Percentiles rank a stretch among this genome's conserved stretches.
Evolutionary conservation across 371 early-diverging fungal genomes (phyloP).

Genomic region (Rhizopus stolonifer): DNA sequence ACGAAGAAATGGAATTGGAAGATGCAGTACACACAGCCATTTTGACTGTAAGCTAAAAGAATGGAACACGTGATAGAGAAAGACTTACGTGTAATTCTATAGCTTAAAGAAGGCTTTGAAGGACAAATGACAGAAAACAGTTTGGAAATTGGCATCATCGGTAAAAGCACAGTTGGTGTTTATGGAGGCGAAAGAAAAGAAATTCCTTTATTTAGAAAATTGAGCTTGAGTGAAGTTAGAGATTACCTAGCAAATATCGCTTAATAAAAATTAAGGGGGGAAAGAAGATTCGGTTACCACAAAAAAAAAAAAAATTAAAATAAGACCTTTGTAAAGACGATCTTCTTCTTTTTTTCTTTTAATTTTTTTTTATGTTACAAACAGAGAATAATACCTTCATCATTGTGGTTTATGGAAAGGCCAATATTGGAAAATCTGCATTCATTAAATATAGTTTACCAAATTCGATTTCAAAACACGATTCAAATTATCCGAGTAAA

Average conservation of each 20-base stretch:
- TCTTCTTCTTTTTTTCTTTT: slow-evolving; percentile 2
- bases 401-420: slow-evolving; percentile 32
- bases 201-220: slow-evolving; percentile 71
- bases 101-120: slow-evolving; percentile 96
- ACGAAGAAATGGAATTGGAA: slow-evolving; percentile 93
- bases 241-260: slow-evolving; percentile 95
- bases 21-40: slow-evolving; percentile 98
- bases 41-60: slow-evolving; percentile 61
- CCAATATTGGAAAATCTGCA: slow-evolving; percentile 41
- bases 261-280: slow-evolving; percentile 33
- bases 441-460: slow-evolving; percentile 35
- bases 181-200: slow-evolving; percentile 57
- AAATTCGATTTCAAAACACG: slow-evolving; percentile 25
- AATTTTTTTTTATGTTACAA: neutral
- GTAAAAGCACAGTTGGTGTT: slow-evolving; percentile 60
- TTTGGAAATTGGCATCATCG: slow-evolving; percentile 93
- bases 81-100: neutral
- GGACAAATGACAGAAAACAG: slow-evolving; percentile 92
- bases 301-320: slow-evolving; percentile 2
- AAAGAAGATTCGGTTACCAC: neutral
- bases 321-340: neutral
- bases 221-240: slow-evolving; percentile 81
- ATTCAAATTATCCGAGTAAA: slow-evolving; percentile 30
- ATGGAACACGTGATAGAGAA: neutral
- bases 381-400: slow-evolving; percentile 13